A percentile compares a stretch with the other conserved stretches of the same genome.
phyloP scores from a whole-genome alignment of 1,139 yeast species.

The Sugiyamaella sp. region DNA sequence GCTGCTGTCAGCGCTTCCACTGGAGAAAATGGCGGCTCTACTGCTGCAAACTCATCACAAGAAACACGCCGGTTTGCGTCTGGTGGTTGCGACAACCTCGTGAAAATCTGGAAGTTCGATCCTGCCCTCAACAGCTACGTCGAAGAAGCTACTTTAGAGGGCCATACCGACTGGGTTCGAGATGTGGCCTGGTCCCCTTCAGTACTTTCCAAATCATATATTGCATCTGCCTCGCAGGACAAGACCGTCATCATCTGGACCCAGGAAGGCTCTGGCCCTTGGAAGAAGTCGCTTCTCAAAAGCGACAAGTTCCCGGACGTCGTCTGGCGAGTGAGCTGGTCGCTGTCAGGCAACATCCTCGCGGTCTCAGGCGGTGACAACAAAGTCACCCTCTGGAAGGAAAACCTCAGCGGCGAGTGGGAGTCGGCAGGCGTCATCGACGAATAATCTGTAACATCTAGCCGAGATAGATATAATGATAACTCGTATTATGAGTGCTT shows the following conservation, averaged over 20 bases:
- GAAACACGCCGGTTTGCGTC: conserved; percentile 69
- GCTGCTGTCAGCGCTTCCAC: conserved; percentile 21
- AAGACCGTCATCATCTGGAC: conserved; percentile 95
- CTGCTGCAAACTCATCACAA: conserved; percentile 23
- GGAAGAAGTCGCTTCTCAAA: conserved; percentile 75
- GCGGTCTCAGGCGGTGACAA: conserved; percentile 98
- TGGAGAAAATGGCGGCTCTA: conserved; percentile 5
- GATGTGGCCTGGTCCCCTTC: conserved; percentile 99
- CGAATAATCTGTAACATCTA: conserved; percentile 50
- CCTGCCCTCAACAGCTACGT: conserved; percentile 59
- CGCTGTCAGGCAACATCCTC: conserved; percentile 89
- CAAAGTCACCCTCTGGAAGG: conserved; percentile 95
- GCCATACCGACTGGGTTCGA: conserved; percentile 97
- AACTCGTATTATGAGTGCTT: not conserved
- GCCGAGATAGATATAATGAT: not conserved
- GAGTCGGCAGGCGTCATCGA: conserved; percentile 95
- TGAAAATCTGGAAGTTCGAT: conserved; percentile 85
- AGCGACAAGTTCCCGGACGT: conserved; percentile 92
- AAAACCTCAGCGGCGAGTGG: conserved; percentile 92
- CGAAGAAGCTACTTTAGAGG: conserved; percentile 77
- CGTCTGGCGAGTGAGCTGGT: conserved; percentile 99
- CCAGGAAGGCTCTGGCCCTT: conserved; percentile 66
- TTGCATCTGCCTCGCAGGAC: conserved; percentile 98
- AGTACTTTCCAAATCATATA: conserved; percentile 78
- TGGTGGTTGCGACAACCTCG: conserved; percentile 94